A percentile compares a stretch with the other conserved stretches of the same genome.
Conservation (phyloP, 208 protist genomes). For the Acanthamoeba triangularis region DNA sequence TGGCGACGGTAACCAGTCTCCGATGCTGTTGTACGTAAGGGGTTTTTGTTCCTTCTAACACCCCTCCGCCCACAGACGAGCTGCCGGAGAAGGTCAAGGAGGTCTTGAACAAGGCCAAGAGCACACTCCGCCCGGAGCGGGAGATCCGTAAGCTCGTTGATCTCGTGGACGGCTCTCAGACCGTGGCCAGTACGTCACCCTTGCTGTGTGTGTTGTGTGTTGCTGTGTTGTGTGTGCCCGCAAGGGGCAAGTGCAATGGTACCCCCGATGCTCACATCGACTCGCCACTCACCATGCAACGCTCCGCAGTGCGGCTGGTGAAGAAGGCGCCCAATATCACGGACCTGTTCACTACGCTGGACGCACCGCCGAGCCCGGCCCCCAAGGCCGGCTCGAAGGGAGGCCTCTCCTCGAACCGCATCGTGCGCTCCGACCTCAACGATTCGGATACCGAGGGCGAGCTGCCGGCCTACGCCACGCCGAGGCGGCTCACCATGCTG, state of each 20-base stretch:
- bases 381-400: background rate
- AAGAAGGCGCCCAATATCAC: slow-evolving; percentile 33
- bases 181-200: slow-evolving; percentile 13
- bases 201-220: no score
- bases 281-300: background rate
- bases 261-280: background rate
- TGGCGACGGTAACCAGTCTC: background rate
- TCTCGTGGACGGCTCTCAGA: slow-evolving; percentile 58
- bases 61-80: no score
- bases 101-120: slow-evolving; percentile 36
- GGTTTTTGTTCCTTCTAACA: no score
- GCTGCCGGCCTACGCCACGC: background rate
- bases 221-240: no score
- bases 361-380: background rate
- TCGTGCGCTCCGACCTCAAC: background rate
- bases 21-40: no score
- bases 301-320: background rate
- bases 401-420: background rate
- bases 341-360: slow-evolving; percentile 4
- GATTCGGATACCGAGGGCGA: background rate
- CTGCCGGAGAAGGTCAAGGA: slow-evolving; percentile 25
- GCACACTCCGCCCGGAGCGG: slow-evolving; percentile 1
- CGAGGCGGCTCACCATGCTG: background rate
- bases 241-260: no score
- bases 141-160: slow-evolving; percentile 48